Evolutionary conservation across 2,329 filamentous ascomycete genomes (phyloP).

Genomic region (Chlorencoelia australis): DNA sequence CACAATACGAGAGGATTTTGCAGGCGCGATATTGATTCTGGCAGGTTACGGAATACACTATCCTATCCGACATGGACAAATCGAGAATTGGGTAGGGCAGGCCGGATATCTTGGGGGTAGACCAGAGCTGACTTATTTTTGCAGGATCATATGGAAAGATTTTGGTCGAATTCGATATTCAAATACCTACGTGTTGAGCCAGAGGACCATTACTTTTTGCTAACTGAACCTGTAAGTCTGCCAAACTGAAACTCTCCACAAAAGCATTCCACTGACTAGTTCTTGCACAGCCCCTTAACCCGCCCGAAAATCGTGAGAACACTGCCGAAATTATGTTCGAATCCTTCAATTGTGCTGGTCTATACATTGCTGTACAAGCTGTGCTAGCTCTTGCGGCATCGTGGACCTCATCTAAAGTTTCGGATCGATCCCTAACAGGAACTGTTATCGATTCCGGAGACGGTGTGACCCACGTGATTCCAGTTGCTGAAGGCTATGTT

Average conservation of each 20-base stretch:
- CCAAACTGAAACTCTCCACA: not conserved
- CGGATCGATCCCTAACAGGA: constrained; percentile 88
- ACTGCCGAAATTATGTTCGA: constrained; percentile 99
- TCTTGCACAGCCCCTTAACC: constrained; percentile 69
- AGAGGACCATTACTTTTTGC: constrained; percentile 96
- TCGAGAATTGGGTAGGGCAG: constrained; percentile 85
- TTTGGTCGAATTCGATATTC: constrained; percentile 99
- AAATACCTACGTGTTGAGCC: constrained; percentile 97
- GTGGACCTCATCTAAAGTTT: constrained; percentile 97
- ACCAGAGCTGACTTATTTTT: constrained; percentile 16
- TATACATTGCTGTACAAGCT: constrained; percentile 97
- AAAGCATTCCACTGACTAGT: constrained; percentile 1
- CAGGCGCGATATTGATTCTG: constrained; percentile 14
- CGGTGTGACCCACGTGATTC: constrained; percentile 97
- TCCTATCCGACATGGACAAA: constrained; percentile 93
- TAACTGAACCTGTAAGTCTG: constrained; percentile 79
- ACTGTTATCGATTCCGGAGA: constrained; percentile 98
- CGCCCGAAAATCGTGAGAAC: constrained; percentile 96
- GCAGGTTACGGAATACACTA: constrained; percentile 92
- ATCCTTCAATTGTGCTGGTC: constrained; percentile 97
- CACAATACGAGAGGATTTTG: not conserved
- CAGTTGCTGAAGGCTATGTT: constrained; percentile 95
- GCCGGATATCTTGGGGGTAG: not conserved
- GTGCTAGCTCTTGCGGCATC: constrained; percentile 93
- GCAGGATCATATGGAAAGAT: constrained; percentile 97